phyloP scores from a whole-genome alignment of 805 yeast species.

The Metschnikowia proteae region DNA sequence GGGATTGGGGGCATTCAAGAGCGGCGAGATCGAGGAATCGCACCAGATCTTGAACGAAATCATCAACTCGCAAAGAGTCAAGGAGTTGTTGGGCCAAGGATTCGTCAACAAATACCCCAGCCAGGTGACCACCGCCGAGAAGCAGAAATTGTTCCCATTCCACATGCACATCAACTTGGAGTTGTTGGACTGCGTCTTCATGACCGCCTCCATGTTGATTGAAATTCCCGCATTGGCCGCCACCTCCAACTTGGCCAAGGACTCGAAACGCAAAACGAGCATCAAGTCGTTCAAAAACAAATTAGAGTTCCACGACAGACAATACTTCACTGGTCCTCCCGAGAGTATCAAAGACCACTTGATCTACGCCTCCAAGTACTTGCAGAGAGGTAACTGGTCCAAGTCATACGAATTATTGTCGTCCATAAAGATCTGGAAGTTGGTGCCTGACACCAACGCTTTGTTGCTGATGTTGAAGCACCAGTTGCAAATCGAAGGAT shows the following conservation, averaged over 20 bases:
- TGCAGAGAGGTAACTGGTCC: constrained; percentile 88
- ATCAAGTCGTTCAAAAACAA: constrained; percentile 86
- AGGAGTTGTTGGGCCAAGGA: constrained; percentile 93
- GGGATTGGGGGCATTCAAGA: constrained; percentile 92
- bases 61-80: constrained; percentile 78
- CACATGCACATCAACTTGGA: constrained; percentile 98
- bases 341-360: constrained; percentile 93
- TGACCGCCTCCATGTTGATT: constrained; percentile 82
- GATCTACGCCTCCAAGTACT: constrained; percentile 84
- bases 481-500: constrained; percentile 84
- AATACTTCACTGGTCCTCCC: constrained; percentile 95
- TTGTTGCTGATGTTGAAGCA: constrained; percentile 68
- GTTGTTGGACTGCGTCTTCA: constrained; percentile 87
- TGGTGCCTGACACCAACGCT: constrained; percentile 64
- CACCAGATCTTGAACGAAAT: constrained; percentile 86
- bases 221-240: constrained; percentile 86
- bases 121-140: constrained; percentile 55
- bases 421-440: constrained; percentile 80
- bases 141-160: constrained; percentile 86
- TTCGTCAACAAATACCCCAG: constrained; percentile 62
- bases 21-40: constrained; percentile 79
- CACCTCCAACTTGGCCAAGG: constrained; percentile 55
- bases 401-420: constrained; percentile 67
- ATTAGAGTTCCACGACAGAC: constrained; percentile 90
- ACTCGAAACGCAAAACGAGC: constrained; percentile 51